Conservation (phyloP, 208 protist species). For the Trypanosomatidae sp. region DNA sequence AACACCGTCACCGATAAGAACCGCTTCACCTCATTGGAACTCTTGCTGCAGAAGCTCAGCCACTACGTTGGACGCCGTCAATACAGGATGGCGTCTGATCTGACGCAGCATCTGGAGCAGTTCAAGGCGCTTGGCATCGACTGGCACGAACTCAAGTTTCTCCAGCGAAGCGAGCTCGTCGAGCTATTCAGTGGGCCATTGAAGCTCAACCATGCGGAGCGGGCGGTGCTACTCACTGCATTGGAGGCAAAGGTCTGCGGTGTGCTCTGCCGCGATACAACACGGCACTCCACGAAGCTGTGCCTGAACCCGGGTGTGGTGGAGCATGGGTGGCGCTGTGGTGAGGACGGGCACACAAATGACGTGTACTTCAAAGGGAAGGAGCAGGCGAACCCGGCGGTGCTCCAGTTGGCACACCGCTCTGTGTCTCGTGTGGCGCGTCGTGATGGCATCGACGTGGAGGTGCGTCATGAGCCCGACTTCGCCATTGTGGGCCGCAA, state of each 20-base stretch:
- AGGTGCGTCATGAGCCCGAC: constrained; percentile 70
- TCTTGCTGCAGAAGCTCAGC: constrained; percentile 74
- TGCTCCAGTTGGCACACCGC: constrained; percentile 54
- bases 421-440: constrained; percentile 46
- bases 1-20: constrained; percentile 80
- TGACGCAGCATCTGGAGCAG: constrained; percentile 37
- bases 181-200: constrained; percentile 57
- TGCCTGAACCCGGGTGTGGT: constrained; percentile 65
- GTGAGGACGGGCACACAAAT: constrained; percentile 73
- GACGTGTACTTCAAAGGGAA: constrained; percentile 93
- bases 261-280: constrained; percentile 63
- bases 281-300: constrained; percentile 66
- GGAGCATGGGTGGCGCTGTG: constrained; percentile 88
- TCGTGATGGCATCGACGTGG: constrained; percentile 67
- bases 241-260: constrained; percentile 82
- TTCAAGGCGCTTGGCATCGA: constrained; percentile 74
- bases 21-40: constrained; percentile 71
- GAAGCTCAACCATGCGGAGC: constrained; percentile 45
- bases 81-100: constrained; percentile 80
- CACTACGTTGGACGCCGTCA: constrained; percentile 78
- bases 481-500: constrained; percentile 79
- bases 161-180: constrained; percentile 54
- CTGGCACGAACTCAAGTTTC: constrained; percentile 88
- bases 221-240: constrained; percentile 59
- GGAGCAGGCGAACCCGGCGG: constrained; percentile 61